phyloP scores from a whole-genome alignment of 805 yeast genomes.

The Clavispora fructus region DNA sequence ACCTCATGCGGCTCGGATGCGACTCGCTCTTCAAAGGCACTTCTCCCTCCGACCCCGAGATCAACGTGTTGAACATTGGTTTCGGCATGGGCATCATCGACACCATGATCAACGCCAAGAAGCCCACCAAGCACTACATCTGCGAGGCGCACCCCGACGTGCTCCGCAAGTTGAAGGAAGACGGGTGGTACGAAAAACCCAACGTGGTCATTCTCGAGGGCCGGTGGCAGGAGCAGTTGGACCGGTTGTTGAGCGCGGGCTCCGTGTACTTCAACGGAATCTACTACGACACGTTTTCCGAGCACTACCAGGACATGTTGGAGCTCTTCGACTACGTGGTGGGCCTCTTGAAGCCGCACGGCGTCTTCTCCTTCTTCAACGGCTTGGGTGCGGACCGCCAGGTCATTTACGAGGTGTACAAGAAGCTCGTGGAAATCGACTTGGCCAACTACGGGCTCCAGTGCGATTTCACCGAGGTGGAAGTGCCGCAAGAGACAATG shows the following conservation, averaged over 20 bases:
- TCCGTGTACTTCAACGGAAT: slow-evolving; percentile 84
- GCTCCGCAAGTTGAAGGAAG: slow-evolving; percentile 53
- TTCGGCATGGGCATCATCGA: slow-evolving; percentile 98
- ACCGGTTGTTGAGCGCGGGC: slow-evolving; percentile 51
- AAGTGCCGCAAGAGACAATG: slow-evolving; percentile 39
- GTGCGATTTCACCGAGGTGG: slow-evolving; percentile 49
- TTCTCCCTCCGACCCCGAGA: slow-evolving; percentile 30
- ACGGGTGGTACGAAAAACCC: slow-evolving; percentile 78
- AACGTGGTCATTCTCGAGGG: slow-evolving; percentile 77
- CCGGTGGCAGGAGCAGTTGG: slow-evolving; percentile 86
- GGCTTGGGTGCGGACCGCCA: slow-evolving; percentile 57
- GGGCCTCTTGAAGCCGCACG: slow-evolving; percentile 76
- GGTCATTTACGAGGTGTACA: slow-evolving; percentile 62
- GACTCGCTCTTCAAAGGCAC: slow-evolving; percentile 56
- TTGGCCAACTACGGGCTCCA: slow-evolving; percentile 71
- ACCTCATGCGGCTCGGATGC: slow-evolving; percentile 77
- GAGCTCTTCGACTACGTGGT: slow-evolving; percentile 77
- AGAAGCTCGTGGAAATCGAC: slow-evolving; percentile 74
- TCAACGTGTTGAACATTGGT: slow-evolving; percentile 74
- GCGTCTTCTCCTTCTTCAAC: slow-evolving; percentile 85
- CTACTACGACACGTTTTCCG: slow-evolving; percentile 91
- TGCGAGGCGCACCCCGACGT: slow-evolving; percentile 96
- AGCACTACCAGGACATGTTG: slow-evolving; percentile 84
- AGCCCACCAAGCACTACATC: slow-evolving; percentile 73
- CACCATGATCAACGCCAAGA: slow-evolving; percentile 47